Conservation (phyloP, 257 asterid species). For the Penstemon davidsonii region DNA sequence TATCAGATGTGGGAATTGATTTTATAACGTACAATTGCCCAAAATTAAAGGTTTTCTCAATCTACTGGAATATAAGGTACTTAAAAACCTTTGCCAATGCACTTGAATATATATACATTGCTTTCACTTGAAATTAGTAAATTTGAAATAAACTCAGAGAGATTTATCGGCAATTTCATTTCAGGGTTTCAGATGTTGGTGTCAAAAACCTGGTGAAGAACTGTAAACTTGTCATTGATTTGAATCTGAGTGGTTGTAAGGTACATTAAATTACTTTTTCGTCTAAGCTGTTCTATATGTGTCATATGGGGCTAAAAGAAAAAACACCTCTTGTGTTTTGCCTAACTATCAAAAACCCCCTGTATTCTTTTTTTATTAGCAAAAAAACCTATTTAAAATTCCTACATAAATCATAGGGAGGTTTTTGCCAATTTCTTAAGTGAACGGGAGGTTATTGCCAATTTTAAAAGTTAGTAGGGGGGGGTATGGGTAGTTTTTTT, state of each 20-base stretch:
- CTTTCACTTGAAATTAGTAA: background rate
- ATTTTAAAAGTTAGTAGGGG: too few species aligned
- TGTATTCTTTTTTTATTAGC: too few species aligned
- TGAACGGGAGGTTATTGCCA: too few species aligned
- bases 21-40: constrained; percentile 56
- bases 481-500: too few species aligned
- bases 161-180: constrained; percentile 13
- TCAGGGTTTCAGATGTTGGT: constrained; percentile 86
- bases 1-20: constrained; percentile 79
- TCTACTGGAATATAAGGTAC: constrained; percentile 96
- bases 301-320: too few species aligned
- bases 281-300: constrained; percentile 9
- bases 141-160: constrained; percentile 8
- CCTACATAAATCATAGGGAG: too few species aligned
- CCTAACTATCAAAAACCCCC: too few species aligned
- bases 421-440: too few species aligned
- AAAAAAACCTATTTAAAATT: too few species aligned
- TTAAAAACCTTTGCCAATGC: constrained; percentile 10
- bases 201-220: constrained; percentile 65
- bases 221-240: constrained; percentile 63
- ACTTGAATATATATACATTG: constrained; percentile 1
- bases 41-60: constrained; percentile 62
- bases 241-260: constrained; percentile 96
- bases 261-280: constrained; percentile 39
- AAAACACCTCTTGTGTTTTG: too few species aligned